Base-by-base conservation (phyloP, 2,329 filamentous ascomycete genomes). In the Colletotrichum horii region DNA sequence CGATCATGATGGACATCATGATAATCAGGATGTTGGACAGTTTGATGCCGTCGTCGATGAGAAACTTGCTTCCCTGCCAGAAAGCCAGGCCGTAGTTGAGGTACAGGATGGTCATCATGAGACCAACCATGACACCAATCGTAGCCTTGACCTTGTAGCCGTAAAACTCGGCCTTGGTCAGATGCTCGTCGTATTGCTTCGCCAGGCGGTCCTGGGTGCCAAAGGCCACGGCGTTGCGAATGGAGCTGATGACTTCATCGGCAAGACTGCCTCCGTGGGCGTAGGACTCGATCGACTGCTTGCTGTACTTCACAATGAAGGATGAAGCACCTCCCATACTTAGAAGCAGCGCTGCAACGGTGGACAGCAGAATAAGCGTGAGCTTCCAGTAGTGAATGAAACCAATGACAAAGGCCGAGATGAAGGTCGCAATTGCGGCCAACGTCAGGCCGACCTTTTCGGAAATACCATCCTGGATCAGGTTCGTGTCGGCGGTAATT, bases 361-460 rank as follows among this genome's bases (percentile, higher is more conserved):
- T 95, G 1, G 94, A 96, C 28, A 92, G 90, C 52, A 98, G 90
- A 79, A 99, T 98, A 67, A 98, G 86, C 0, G 97, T 97, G 78
- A 98, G 88, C 84, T 97, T 98, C 95, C 96, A 98, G 84, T 94
- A 97, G 81, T 95, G 94, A 84, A 96, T 85, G 83, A 98, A 98
- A 4, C 94, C 95, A 78, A 99, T 96, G 71, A 98, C 88, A 78
- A 98, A 98, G 19, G 96, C 95, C 0, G 96, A 93, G 71, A 98
- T 86, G 81, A 98, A 98, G 11, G 95, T 96, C 2, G 96, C 92
- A 6, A 96, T 66, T 15, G 95, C 94, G 16, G 93, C 92, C 71
- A 98, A 83, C 0, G 95, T 96, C 77, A 98, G 86, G 16, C 92
- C 93, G 60, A 98, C 91, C 87, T 98, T 98, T 84, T 98, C 95